phyloP scores from a whole-genome alignment of 2,329 filamentous ascomycete species.

The Calonectria leucothoes region DNA sequence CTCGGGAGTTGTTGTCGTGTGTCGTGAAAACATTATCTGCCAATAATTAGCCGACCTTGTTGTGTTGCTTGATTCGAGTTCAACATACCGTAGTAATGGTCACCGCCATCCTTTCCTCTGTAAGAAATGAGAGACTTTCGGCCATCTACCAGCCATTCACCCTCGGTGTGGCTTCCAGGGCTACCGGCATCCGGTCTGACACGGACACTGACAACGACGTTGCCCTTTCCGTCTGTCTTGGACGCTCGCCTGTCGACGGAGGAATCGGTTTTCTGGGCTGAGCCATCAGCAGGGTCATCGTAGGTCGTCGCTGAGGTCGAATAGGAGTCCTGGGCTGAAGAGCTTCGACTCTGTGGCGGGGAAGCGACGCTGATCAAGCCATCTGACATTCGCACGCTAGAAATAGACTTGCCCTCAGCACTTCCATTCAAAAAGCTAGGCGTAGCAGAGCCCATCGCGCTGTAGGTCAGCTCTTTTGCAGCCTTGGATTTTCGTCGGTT shows the following conservation, averaged over 20 bases:
- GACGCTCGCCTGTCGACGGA: slow-evolving; percentile 60
- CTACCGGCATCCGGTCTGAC: slow-evolving; percentile 84
- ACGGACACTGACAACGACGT: slow-evolving; percentile 94
- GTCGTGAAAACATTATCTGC: slow-evolving; percentile 96
- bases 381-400: slow-evolving; percentile 76
- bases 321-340: slow-evolving; percentile 92
- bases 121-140: slow-evolving; percentile 86
- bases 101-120: slow-evolving; percentile 88
- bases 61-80: neutral
- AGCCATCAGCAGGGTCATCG: slow-evolving; percentile 77
- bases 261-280: slow-evolving; percentile 47
- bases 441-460: slow-evolving; percentile 62
- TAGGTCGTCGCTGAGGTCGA: slow-evolving; percentile 91
- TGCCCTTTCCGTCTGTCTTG: slow-evolving; percentile 83
- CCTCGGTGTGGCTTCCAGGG: slow-evolving; percentile 72
- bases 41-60: slow-evolving; percentile 29
- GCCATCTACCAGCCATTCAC: slow-evolving; percentile 93
- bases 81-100: slow-evolving; percentile 87
- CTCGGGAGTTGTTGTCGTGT: slow-evolving; percentile 91
- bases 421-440: slow-evolving; percentile 84
- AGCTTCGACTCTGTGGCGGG: slow-evolving; percentile 88
- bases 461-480: slow-evolving; percentile 61
- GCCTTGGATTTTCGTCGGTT: slow-evolving; percentile 66
- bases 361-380: slow-evolving; percentile 83
- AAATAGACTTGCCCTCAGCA: slow-evolving; percentile 80